Evolutionary conservation across 1,139 yeast genomes (phyloP).

Genomic region (Yamadazyma blattariae): DNA sequence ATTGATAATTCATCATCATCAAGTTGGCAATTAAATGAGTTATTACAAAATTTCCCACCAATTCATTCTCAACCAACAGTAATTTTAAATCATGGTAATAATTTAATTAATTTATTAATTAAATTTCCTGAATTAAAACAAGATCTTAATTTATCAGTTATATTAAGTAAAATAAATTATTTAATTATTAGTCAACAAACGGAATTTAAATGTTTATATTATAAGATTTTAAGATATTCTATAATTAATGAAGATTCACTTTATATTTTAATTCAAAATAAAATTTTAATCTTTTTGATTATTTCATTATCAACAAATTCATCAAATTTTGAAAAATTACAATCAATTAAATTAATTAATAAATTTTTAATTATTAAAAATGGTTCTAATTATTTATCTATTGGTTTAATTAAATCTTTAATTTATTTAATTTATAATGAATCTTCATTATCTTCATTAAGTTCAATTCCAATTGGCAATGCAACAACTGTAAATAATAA

Average conservation of each 20-base stretch:
- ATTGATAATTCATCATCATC: conserved; percentile 8
- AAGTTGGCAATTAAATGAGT: conserved; percentile 15
- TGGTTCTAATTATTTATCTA: conserved; percentile 56
- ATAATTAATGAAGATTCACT: conserved; percentile 55
- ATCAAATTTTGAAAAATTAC: conserved; percentile 65
- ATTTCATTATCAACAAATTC: conserved; percentile 57
- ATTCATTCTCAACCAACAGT: conserved; percentile 5
- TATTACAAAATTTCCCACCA: conserved; percentile 13
- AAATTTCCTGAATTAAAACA: conserved; percentile 60
- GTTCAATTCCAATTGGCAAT: no score
- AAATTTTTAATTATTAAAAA: conserved; percentile 55
- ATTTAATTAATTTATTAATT: conserved; percentile 54
- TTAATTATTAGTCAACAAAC: conserved; percentile 56
- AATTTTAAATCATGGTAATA: conserved; percentile 60
- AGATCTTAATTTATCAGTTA: conserved; percentile 62
- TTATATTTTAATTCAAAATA: conserved; percentile 41
- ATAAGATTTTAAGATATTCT: conserved; percentile 66
- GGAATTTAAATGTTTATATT: conserved; percentile 73
- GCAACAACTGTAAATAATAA: no score
- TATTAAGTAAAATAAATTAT: conserved; percentile 58
- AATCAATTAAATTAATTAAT: conserved; percentile 73
- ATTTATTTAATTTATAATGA: conserved; percentile 48
- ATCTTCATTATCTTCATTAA: no score
- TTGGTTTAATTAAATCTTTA: conserved; percentile 69
- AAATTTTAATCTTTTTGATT: conserved; percentile 62